Base-by-base conservation (phyloP, 2,329 filamentous ascomycete species). In the Fusarium sp. region DNA sequence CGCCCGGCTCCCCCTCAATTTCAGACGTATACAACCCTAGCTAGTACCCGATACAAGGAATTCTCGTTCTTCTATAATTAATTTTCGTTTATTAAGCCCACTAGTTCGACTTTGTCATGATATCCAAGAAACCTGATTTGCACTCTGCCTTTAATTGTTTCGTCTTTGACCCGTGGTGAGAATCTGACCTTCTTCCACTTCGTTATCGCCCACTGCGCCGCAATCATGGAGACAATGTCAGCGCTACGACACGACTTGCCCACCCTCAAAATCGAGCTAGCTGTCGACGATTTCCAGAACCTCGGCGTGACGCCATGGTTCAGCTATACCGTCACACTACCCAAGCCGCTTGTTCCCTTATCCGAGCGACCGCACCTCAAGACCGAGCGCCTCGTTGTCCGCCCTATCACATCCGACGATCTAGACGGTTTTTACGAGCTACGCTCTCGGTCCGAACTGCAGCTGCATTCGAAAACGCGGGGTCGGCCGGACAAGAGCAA, bases 261-360 rank as follows among this genome's bases (percentile, higher is more conserved):
- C n/a, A 13, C 56, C 15, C 34, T 71, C 7, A 16, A 71, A 1
- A 34, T 71, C 23, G 55, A 18, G 3, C 2, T 71, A 7, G 48
- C 3, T 7, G 40, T 50, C 31, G 58, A 68, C 23, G 50, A 71
- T 10, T 30, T 60, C 9, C 61, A 71, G 16, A 53, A 60, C 16
- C 23, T 71, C 12, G 68, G 68, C 36, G 55, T 71, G 61, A 69
- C 60, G 27, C 69, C 69, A 16, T 71, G 68, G 68, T 71, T 71
- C 48, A 71, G 65, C 12, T 71, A 71, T 58, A 60, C 61, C 3
- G 69, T 71, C 10, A 71, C 68, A 11, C 39, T 69, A 16, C 68
- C 68, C 15, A 40, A 71, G 52, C 18, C 55, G 50, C 2, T 67
- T 64, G 4, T 55, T 71, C 6, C 68, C 67, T 15, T 65, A 1